Evolutionary conservation across 768 basidiomycete genomes (phyloP), one percentile per base, ranked within the genome.

Genomic region (Suillus sp.): DNA sequence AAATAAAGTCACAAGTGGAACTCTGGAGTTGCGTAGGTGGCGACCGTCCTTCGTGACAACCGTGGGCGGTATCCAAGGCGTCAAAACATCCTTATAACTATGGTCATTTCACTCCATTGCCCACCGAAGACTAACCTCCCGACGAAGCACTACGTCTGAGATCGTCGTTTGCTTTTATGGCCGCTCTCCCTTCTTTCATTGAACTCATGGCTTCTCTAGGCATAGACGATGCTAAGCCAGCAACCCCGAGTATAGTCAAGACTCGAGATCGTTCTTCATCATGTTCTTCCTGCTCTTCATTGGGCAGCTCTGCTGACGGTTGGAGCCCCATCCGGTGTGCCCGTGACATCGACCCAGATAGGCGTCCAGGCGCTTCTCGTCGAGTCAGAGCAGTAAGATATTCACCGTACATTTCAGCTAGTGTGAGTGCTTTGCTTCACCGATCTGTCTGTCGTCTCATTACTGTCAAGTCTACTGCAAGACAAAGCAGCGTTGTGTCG

Each of bases 141-240:
- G 65, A 66, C 72, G 63, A 63, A 40, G n/a, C 22, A 14, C 63
- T 50, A 40, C 60, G 54, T 59, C 38, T 74, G 71, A 70, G 71
- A 66, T 77, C 76, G 75, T 68, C 68, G 69, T 68, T 66, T 68
- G 68, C 42, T n/a, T 68, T 72, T 70, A 91, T 89, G 88, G 79
- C 88, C 72, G 76, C 90, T 70, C 87, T 93, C 69, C 92, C 92
- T 71, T 93, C 92, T 62, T 94, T 94, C 74, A 87, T 92, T 63
- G 88, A 93, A 78, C 89, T 94, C 73, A 92, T 94, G 91, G 85
- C 86, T 66, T 85, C 92, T 64, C 81, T 94, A 68, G 92, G 90
- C 66, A 81, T 93, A 75, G 86, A 90, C 13, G 67, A 75, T 35
- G 54, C 78, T 60, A 74, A 78, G 54, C 66, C 72, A 66, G 70